Evolutionary conservation across 495 filamentous ascomycete species (phyloP).

Genomic region (Alectoria sarmentosa): DNA sequence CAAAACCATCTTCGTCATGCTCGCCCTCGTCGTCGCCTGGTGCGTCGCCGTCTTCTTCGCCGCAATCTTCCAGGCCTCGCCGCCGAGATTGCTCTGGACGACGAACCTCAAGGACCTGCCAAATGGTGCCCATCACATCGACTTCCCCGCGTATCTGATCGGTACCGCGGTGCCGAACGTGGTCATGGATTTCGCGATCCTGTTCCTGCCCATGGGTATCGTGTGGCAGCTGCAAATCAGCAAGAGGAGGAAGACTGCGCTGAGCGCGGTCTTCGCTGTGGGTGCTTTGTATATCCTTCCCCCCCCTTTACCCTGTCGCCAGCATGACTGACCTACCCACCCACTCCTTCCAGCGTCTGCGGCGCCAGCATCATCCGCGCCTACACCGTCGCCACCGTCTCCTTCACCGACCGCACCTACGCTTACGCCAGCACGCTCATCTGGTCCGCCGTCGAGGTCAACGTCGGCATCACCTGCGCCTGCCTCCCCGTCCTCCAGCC

Average conservation of each 20-base stretch:
- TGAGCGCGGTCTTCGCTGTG: neutral
- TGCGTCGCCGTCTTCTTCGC: neutral
- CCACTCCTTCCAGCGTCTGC: neutral
- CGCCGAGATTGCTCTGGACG: neutral
- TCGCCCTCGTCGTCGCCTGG: neutral
- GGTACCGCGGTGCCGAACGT: neutral
- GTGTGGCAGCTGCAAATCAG: neutral
- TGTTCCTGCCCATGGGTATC: neutral
- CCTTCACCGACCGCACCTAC: neutral
- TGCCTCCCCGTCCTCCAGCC: constrained; percentile 4
- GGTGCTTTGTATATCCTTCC: neutral
- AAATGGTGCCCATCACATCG: neutral
- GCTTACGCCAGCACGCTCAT: neutral
- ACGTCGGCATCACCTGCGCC: constrained; percentile 5
- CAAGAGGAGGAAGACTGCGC: neutral
- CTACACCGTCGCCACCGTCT: no score
- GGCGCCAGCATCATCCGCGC: constrained; percentile 4
- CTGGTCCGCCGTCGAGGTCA: constrained; percentile 3
- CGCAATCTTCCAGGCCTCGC: neutral
- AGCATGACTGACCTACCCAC: neutral
- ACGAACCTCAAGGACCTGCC: neutral
- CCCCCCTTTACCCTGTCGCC: no score
- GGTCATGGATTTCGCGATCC: neutral
- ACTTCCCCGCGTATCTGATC: neutral
- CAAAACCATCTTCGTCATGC: neutral